Evolutionary conservation across 495 filamentous ascomycete species (phyloP), one percentile per base, ranked within the genome.

Genomic region (Wilcoxina mikolae): DNA sequence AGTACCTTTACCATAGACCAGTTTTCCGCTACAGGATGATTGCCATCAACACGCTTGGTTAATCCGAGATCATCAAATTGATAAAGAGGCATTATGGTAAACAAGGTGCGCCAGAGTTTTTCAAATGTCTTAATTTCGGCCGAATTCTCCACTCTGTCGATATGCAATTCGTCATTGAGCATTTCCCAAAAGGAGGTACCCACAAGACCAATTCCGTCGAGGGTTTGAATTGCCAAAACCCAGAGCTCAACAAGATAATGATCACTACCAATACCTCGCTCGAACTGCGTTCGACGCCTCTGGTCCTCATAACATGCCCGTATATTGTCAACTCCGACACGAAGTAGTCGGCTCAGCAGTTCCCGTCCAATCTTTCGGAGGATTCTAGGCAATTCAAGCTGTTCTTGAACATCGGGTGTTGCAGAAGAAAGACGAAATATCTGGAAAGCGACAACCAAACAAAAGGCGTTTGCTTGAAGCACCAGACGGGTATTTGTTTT

Each of bases 1-100:
- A 95, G 65, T 26, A 64, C 69, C 60, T 85, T 84, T 0, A 86
- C 75, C 3, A 82, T 60, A 10, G 58, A 56, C 91, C 91, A 98
- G 29, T 87, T 84, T 53, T 90, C 84, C 33, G 76, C 61, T 0
- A 67, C 58, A 5, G 42, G 26, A 38, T 56, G 54, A 15, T 50
- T 11, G 27, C 25, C 18, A 4, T 43, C 23, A 17, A 54, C 26
- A 3, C 24, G 18, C 25, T 17, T 33, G 11, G 12, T 23, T 11
- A 54, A 20, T 11, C 51, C 51, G 7, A 25, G 25, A 18, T 27
- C 38, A 65, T 95, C 81, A 45, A 98, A 75, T 57, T 94, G 87
- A 20, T 77, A 69, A 3, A 90, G 71, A 2, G 91, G 90, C 10
- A 94, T 68, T 1, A 87, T 64, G 0, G 77, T 78, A 59, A 90